phyloP scores from a whole-genome alignment of 2,329 filamentous ascomycete genomes.

The Alternaria alternata region DNA sequence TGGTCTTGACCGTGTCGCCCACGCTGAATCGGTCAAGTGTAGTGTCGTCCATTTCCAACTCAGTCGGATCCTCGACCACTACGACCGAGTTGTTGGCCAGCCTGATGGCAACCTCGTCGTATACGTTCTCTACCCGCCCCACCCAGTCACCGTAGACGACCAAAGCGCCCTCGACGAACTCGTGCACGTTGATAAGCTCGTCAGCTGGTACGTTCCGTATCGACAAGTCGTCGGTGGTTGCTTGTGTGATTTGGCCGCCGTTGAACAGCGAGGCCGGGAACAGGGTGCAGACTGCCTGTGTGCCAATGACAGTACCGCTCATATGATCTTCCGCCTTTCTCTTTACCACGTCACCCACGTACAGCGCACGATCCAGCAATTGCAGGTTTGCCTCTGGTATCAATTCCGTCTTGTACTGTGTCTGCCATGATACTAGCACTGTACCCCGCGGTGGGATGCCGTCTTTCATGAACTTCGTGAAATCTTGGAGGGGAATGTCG shows the following conservation, averaged over 20 bases:
- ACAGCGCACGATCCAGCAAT: conserved; percentile 62
- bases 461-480: conserved; percentile 51
- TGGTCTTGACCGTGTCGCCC: conserved; percentile 61
- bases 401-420: conserved; percentile 52
- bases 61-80: conserved; percentile 57
- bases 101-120: conserved; percentile 60
- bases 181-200: conserved; percentile 57
- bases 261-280: conserved; percentile 44
- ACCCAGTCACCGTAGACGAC: conserved; percentile 65
- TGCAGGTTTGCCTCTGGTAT: conserved; percentile 55
- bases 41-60: conserved; percentile 50
- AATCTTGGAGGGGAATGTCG: conserved; percentile 43
- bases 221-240: conserved; percentile 41
- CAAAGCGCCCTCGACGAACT: conserved; percentile 60
- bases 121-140: conserved; percentile 60
- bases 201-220: conserved; percentile 54
- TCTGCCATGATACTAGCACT: conserved; percentile 60
- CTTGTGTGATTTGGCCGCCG: conserved; percentile 30
- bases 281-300: conserved; percentile 57
- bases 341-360: conserved; percentile 66
- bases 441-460: conserved; percentile 62
- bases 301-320: conserved; percentile 64
- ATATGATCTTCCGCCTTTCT: conserved; percentile 56
- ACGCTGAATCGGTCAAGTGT: conserved; percentile 51
- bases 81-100: conserved; percentile 64